A percentile compares a stretch with the other conserved stretches of the same genome.
Conservation (phyloP, 352 stramenopile genomes). For the Phytophthora quininea region DNA sequence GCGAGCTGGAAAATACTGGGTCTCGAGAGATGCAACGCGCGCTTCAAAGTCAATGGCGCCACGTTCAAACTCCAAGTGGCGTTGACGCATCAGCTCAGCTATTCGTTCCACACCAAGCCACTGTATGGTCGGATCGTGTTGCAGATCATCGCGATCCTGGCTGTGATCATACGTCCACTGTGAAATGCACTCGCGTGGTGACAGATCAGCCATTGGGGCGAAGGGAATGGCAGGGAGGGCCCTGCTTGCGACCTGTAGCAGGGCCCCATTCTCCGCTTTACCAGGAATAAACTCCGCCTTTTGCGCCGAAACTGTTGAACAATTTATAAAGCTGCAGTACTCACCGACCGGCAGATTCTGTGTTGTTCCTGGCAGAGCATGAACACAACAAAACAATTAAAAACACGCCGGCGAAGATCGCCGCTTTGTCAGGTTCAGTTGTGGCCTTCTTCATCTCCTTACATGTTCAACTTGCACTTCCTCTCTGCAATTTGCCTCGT, state of each 20-base stretch:
- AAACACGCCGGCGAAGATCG: not conserved
- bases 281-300: slow-evolving; percentile 23
- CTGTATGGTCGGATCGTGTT: slow-evolving; percentile 6
- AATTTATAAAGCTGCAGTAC: not conserved
- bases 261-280: not conserved
- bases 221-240: not conserved
- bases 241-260: too few species aligned
- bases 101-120: slow-evolving; percentile 36
- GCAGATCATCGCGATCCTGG: not conserved
- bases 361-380: not conserved
- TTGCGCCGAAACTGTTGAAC: not conserved
- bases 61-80: slow-evolving; percentile 17
- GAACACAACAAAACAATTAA: not conserved
- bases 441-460: slow-evolving; percentile 30
- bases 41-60: slow-evolving; percentile 25
- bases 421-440: slow-evolving; percentile 8
- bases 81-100: slow-evolving; percentile 19
- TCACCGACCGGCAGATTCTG: not conserved
- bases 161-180: slow-evolving; percentile 34
- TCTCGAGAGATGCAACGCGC: slow-evolving; percentile 19
- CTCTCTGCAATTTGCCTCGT: slow-evolving; percentile 2
- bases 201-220: slow-evolving; percentile 28
- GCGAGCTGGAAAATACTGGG: slow-evolving; percentile 10
- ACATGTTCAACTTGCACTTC: slow-evolving; percentile 22
- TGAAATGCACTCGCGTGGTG: slow-evolving; percentile 32